A percentile compares a stretch with the other conserved stretches of the same genome.
phyloP scores from a whole-genome alignment of 2,329 filamentous ascomycete genomes.

The Nemania sp. region DNA sequence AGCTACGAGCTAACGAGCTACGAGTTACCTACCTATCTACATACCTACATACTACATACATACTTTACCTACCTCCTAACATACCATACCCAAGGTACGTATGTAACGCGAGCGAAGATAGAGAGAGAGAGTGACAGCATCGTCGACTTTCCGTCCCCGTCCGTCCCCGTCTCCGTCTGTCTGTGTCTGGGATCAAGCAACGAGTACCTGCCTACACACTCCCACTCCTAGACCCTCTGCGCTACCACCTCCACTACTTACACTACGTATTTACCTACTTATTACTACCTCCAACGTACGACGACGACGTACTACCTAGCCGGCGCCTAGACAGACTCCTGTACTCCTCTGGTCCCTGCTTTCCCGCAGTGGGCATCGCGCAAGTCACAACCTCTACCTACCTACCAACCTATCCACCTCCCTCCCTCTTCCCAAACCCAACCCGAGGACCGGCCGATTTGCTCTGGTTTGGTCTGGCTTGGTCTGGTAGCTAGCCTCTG shows the following conservation, averaged over 20 bases:
- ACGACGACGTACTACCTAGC: not conserved
- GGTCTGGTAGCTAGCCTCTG: constrained; percentile 7
- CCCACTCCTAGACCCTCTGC: not conserved
- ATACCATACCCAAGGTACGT: too few species aligned
- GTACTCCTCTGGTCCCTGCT: constrained; percentile 21
- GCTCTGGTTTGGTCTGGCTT: constrained; percentile 9
- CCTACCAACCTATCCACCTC: too few species aligned
- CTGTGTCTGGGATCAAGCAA: constrained; percentile 28
- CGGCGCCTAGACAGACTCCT: not conserved
- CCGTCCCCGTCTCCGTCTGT: constrained; percentile 23
- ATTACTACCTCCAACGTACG: constrained; percentile 4
- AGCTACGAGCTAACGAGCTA: too few species aligned
- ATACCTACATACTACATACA: too few species aligned
- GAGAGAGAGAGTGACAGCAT: constrained; percentile 24
- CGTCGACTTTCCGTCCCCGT: constrained; percentile 23
- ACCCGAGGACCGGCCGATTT: constrained; percentile 28
- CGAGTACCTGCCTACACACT: constrained; percentile 13
- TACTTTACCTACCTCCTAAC: too few species aligned
- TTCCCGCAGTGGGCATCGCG: constrained; percentile 31
- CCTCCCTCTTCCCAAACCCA: constrained; percentile 6
- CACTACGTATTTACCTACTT: constrained; percentile 6
- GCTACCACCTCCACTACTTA: not conserved
- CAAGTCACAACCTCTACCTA: constrained; percentile 36
- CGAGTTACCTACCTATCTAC: too few species aligned
- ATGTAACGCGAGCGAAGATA: constrained; percentile 21